Percentiles rank a stretch among this genome's conserved stretches.
Evolutionary conservation across 306 rosid genomes (phyloP).

Genomic region (Crotalaria pallida): DNA sequence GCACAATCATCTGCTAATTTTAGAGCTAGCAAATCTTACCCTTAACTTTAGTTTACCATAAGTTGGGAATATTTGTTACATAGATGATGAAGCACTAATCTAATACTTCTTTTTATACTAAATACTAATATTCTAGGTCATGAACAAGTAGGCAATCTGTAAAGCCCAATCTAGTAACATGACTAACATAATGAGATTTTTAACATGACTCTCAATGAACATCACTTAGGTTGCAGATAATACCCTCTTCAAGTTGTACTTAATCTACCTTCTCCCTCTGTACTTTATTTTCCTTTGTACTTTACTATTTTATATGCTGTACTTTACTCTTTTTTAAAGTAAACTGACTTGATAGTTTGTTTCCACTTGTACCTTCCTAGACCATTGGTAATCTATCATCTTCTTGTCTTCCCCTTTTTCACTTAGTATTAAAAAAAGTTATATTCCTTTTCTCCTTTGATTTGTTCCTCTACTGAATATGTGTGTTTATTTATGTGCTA

Average conservation of each 20-base stretch:
- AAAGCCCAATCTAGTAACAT: background rate
- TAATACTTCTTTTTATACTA: background rate
- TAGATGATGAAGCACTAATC: background rate
- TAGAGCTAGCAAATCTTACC: background rate
- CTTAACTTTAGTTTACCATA: background rate
- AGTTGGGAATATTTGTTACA: background rate
- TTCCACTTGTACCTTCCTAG: background rate
- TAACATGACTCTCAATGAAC: background rate
- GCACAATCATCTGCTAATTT: background rate
- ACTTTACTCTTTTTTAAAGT: background rate
- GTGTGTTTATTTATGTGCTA: constrained; percentile 5
- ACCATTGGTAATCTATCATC: background rate
- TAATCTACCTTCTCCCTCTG: background rate
- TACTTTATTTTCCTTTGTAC: background rate
- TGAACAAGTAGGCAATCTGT: background rate
- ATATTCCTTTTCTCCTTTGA: background rate
- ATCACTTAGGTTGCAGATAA: background rate
- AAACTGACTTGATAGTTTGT: background rate
- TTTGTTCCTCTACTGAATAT: constrained; percentile 13
- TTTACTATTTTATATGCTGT: background rate
- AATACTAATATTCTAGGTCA: background rate
- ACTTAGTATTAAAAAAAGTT: background rate
- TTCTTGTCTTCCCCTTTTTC: background rate
- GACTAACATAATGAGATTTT: background rate
- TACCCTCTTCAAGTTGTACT: background rate